Conservation (phyloP, 257 asterid species). For the Rauvolfia tetraphylla region DNA sequence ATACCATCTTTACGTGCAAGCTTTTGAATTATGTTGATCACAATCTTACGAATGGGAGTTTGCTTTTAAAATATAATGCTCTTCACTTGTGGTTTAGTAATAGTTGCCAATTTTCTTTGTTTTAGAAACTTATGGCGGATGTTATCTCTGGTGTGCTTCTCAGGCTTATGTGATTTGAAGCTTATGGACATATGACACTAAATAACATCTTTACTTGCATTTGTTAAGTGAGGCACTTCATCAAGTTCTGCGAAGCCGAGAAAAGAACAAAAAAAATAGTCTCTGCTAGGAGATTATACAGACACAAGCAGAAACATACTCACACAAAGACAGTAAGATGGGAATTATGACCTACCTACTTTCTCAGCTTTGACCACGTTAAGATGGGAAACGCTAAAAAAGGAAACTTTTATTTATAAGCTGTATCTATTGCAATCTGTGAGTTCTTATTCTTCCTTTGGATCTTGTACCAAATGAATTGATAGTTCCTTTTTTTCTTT, state of each 20-base stretch:
- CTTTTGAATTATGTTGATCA: background rate
- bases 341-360: background rate
- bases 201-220: background rate
- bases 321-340: background rate
- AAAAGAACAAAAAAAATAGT: background rate
- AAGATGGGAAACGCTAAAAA: background rate
- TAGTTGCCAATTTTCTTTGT: background rate
- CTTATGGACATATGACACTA: background rate
- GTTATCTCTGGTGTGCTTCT: background rate
- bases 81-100: background rate
- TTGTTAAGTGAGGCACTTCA: background rate
- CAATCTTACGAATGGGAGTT: background rate
- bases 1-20: background rate
- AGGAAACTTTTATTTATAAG: background rate
- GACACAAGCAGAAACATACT: background rate
- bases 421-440: background rate
- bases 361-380: background rate
- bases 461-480: too few relatives aligned
- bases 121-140: background rate
- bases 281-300: background rate
- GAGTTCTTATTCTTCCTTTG: too few relatives aligned
- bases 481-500: too few relatives aligned
- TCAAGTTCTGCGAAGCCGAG: background rate
- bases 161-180: background rate
- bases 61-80: background rate